These are phyloP conservation scores for Cutaneotrichosporon sp. DNA, from an alignment of 1,284 basidiomycete species.

Conservation along the genomic window DNA sequence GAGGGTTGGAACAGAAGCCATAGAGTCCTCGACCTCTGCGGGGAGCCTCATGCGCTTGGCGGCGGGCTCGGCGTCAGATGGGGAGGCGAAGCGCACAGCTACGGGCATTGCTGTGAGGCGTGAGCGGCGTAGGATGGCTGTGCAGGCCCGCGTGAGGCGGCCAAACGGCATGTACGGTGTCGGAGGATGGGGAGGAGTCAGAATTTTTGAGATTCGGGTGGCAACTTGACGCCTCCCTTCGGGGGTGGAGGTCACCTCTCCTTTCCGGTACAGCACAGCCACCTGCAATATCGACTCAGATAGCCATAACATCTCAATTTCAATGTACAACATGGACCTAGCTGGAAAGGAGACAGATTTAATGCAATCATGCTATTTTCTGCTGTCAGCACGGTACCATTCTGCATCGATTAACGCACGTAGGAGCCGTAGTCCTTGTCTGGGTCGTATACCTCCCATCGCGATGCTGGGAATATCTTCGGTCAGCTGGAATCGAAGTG, in stretches of 20 bases:
- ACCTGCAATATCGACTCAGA: background rate
- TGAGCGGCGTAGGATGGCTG: background rate
- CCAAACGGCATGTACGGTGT: constrained; percentile 2
- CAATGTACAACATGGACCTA: background rate
- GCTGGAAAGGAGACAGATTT: too few relatives aligned
- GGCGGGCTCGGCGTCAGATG: background rate
- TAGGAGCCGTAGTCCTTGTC: constrained; percentile 87
- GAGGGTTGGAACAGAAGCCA: background rate
- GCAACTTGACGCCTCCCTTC: too few relatives aligned
- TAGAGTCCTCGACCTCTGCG: background rate
- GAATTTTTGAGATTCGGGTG: constrained; percentile 1
- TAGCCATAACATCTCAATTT: background rate
- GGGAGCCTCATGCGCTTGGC: constrained; percentile 7
- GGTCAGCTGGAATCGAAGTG: too few relatives aligned
- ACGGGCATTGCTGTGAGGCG: constrained; percentile 16
- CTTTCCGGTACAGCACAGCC: background rate
- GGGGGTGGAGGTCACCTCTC: too few relatives aligned
- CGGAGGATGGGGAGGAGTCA: background rate
- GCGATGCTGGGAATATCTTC: constrained; percentile 87
- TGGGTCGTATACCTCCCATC: constrained; percentile 93
- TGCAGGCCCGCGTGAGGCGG: constrained; percentile 4
- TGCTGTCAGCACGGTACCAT: background rate
- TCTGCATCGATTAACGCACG: constrained; percentile 15
- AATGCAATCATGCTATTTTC: constrained; percentile 11
- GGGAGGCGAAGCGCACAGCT: constrained; percentile 16